Base-by-base conservation (phyloP, 495 filamentous ascomycete species). In the Hypoxylon trugodes region DNA sequence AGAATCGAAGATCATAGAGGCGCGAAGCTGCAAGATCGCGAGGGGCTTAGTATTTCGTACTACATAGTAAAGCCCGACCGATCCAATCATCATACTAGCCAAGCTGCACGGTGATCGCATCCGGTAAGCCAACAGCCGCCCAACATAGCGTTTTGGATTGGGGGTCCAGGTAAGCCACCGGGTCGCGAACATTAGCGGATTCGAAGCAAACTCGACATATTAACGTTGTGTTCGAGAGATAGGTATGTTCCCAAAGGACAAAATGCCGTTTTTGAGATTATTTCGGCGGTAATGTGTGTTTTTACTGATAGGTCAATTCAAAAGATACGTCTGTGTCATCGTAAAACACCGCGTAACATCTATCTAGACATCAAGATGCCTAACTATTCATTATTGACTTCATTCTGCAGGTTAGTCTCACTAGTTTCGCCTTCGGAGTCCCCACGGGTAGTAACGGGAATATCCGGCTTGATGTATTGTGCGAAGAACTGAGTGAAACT, bases 51-150 rank as follows among this genome's bases (percentile, higher is more conserved):
- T 30, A 40, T 13, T n/a, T 54, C 48, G 48, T 61, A 33, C 58
- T 25, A 61, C 58, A 33, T 53, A 24, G 58, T 60, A 25, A 47
- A 40, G 58, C 41, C 16, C 7, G 41, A 12, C 12, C 18, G 48
- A 40, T 18, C 48, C 58, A 61, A 61, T 61, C 58, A 61, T 19
- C 41, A 19, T 24, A 30, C 48, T 47, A 45, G 58, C 49, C 48
- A 41, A 54, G 48, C 48, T 61, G 33, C 41, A 54, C 21, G 32
- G 54, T 54, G 58, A 56, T 36, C 36, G 21, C 40, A 56, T 46
- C n/a, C n/a, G n/a, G n/a, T n/a, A n/a, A n/a, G n/a, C 15, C 7
- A 3, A 6, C 19, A 25, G 24, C 19, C 22, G 38, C 26, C 45
- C 16, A 22, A 40, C 33, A 48, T 30, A 22, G 10, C 32, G 28